Conservation (phyloP, 129 eudicot species). For the Flaveria linearis region DNA sequence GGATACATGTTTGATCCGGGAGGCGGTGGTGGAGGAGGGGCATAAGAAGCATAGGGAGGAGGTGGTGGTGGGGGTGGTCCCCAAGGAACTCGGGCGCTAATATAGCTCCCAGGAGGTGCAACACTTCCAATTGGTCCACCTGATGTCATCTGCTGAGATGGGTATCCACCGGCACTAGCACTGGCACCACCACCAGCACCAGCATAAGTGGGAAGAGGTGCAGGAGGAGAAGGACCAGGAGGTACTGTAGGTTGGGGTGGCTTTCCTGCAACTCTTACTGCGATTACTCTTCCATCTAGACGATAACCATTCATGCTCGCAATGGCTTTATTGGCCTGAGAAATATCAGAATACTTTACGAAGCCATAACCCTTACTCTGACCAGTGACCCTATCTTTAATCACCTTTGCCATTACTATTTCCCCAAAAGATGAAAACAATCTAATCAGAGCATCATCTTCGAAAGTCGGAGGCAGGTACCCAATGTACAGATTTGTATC, state of each 20-base stretch:
- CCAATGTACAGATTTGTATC: conserved; percentile 88
- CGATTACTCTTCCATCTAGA: conserved; percentile 85
- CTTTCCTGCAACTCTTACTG: conserved; percentile 94
- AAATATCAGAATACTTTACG: conserved; percentile 72
- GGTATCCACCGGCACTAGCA: conserved; percentile 69
- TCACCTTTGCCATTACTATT: conserved; percentile 93
- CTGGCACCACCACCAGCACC: conserved; percentile 56
- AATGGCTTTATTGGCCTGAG: conserved; percentile 79
- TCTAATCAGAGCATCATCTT: conserved; percentile 73
- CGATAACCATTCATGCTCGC: conserved; percentile 84
- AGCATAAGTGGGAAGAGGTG: conserved; percentile 54
- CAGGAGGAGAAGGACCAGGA: conserved; percentile 69
- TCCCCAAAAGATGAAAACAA: conserved; percentile 80
- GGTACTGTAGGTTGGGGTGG: conserved; percentile 85
- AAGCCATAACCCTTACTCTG: conserved; percentile 91
- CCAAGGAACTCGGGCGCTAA: conserved; percentile 74
- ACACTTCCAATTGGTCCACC: conserved; percentile 73
- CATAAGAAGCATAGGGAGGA: conserved; percentile 61
- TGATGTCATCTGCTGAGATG: conserved; percentile 66
- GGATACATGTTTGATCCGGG: conserved; percentile 64
- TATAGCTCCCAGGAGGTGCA: conserved; percentile 59
- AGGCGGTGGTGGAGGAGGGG: conserved; percentile 60
- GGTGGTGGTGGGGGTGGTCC: conserved; percentile 72
- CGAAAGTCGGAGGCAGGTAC: conserved; percentile 82
- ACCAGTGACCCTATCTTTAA: conserved; percentile 71